Evolutionary conservation across 1,284 basidiomycete genomes (phyloP).

Genomic region (Naganishia albida): DNA sequence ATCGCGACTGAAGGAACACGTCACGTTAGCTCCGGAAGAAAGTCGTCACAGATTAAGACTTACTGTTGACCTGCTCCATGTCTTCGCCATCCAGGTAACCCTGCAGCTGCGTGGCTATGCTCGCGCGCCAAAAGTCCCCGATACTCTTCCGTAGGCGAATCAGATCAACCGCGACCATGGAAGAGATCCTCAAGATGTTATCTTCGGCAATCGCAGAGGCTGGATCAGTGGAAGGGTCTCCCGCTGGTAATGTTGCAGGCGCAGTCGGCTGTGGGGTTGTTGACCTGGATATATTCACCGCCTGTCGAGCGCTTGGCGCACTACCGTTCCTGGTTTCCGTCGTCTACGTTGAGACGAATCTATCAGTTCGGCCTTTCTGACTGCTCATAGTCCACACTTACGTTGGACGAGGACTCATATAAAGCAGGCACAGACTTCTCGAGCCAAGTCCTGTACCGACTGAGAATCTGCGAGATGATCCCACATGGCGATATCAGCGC

Average conservation of each 20-base stretch:
- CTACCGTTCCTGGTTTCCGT: background rate
- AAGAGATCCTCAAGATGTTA: conserved; percentile 38
- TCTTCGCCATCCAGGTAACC: conserved; percentile 7
- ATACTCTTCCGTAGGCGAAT: conserved; percentile 37
- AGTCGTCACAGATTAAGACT: background rate
- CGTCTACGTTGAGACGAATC: background rate
- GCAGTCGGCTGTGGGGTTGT: conserved; percentile 12
- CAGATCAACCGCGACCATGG: conserved; percentile 43
- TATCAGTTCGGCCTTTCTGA: background rate
- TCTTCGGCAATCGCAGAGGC: conserved; percentile 41
- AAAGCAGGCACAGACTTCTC: conserved; percentile 47
- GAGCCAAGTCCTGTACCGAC: conserved; percentile 74
- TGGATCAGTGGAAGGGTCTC: conserved; percentile 34
- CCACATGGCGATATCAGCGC: conserved; percentile 17
- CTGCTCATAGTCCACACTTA: background rate
- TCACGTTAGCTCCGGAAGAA: background rate
- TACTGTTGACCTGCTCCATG: conserved; percentile 9
- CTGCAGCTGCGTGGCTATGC: conserved; percentile 16
- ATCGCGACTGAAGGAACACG: conserved; percentile 17
- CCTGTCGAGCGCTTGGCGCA: background rate
- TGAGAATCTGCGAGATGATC: conserved; percentile 63
- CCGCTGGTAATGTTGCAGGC: conserved; percentile 13
- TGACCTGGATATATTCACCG: conserved; percentile 9
- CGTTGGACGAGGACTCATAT: conserved; percentile 12
- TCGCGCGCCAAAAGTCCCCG: conserved; percentile 34